phyloP scores from a whole-genome alignment of 257 asterid species.

The Cordia subcordata region DNA sequence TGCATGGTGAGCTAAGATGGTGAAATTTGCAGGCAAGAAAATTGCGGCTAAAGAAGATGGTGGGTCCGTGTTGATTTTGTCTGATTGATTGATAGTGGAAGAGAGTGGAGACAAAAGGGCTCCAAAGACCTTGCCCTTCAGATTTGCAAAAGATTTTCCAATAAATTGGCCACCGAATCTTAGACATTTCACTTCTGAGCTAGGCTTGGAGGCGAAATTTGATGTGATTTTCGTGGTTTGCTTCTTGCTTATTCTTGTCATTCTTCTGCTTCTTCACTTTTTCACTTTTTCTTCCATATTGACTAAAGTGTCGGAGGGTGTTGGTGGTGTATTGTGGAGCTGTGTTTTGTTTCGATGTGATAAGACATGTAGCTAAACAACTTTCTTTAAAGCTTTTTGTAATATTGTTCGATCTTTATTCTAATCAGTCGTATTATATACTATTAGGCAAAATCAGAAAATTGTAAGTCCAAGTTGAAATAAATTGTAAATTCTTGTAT shows the following conservation, averaged over 20 bases:
- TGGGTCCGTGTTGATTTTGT: constrained; percentile 6
- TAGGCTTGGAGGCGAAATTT: constrained; percentile 61
- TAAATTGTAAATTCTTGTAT: no score
- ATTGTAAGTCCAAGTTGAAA: no score
- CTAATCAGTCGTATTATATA: no score
- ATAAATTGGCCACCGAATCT: constrained; percentile 93
- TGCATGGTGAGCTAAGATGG: constrained; percentile 93
- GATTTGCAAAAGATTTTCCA: constrained; percentile 83
- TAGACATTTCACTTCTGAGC: constrained; percentile 77
- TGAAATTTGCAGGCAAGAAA: constrained; percentile 88
- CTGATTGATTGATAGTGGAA: no score
- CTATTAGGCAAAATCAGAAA: no score
- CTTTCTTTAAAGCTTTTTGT: background rate
- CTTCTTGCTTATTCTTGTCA: constrained; percentile 60
- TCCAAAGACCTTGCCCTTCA: constrained; percentile 75
- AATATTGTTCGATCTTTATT: no score
- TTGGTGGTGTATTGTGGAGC: background rate
- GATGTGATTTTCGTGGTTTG: constrained; percentile 47
- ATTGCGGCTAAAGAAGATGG: constrained; percentile 69
- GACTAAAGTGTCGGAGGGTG: background rate
- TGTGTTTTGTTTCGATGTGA: background rate
- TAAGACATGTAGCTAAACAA: background rate
- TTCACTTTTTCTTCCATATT: constrained; percentile 53
- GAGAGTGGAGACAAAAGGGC: constrained; percentile 70
- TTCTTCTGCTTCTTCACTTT: constrained; percentile 31